Conservation (phyloP, 306 rosid genomes). For the Prinsepia uniflora region DNA sequence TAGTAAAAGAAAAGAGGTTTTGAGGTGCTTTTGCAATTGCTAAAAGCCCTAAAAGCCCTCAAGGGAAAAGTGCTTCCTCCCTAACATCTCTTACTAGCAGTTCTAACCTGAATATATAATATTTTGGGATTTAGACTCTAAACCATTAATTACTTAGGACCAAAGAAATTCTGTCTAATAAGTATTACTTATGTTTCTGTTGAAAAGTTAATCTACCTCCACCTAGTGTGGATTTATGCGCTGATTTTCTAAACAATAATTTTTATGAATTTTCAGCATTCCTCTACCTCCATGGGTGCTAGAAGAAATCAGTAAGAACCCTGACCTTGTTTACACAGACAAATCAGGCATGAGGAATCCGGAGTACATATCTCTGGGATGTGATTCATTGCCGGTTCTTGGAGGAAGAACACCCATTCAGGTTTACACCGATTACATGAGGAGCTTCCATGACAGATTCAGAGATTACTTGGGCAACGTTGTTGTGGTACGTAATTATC, state of each 20-base stretch:
- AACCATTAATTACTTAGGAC: neutral
- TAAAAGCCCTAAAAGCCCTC: neutral
- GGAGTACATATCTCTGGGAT: constrained; percentile 79
- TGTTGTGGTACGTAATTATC: constrained; percentile 50
- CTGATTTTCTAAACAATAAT: neutral
- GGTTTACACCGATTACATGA: constrained; percentile 82
- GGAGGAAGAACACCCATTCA: constrained; percentile 86
- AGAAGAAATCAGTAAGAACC: constrained; percentile 71
- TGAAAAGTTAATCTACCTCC: neutral
- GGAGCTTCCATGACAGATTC: constrained; percentile 79
- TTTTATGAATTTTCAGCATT: constrained; percentile 49
- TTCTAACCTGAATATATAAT: constrained; percentile 2
- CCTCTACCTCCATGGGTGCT: constrained; percentile 92
- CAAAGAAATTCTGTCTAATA: neutral
- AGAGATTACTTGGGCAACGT: constrained; percentile 58
- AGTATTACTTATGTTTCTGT: neutral
- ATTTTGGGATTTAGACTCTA: too few relatives aligned
- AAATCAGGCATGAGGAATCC: constrained; percentile 77
- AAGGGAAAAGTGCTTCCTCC: neutral
- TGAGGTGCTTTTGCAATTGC: neutral
- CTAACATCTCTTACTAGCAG: neutral
- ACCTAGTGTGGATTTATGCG: neutral
- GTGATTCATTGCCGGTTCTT: constrained; percentile 78
- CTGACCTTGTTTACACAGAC: constrained; percentile 84
- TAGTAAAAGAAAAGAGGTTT: neutral